Conservation (phyloP, 73 alveolate genomes). For the Blepharisma stoltei region DNA sequence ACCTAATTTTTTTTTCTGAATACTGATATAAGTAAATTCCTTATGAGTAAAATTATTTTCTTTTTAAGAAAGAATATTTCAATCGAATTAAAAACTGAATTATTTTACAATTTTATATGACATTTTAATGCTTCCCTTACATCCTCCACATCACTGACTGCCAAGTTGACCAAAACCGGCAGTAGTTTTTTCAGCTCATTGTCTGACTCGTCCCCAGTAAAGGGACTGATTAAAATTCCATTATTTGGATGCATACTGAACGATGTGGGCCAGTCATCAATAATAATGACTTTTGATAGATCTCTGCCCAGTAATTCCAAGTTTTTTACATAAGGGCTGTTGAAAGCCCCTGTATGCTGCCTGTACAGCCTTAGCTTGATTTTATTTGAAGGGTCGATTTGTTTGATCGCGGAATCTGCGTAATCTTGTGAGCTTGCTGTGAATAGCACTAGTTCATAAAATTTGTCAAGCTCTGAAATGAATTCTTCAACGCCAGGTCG, state of each 20-base stretch:
- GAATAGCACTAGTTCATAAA: slow-evolving; percentile 66
- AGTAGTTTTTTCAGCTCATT: background rate
- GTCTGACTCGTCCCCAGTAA: background rate
- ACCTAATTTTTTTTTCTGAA: too few species aligned
- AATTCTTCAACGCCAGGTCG: slow-evolving; percentile 74
- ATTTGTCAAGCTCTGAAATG: slow-evolving; percentile 55
- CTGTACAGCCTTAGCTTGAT: background rate
- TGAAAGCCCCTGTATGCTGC: background rate
- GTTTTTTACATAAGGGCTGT: background rate
- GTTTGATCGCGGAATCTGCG: slow-evolving; percentile 74
- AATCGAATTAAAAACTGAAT: too few species aligned
- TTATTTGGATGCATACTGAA: background rate
- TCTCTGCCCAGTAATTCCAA: background rate
- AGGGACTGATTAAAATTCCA: slow-evolving; percentile 4
- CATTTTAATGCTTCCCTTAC: too few species aligned
- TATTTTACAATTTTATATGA: too few species aligned
- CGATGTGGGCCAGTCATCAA: background rate
- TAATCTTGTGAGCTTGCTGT: slow-evolving; percentile 68
- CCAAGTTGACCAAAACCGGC: background rate
- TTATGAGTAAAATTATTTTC: too few species aligned
- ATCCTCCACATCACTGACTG: too few species aligned
- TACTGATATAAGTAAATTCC: too few species aligned
- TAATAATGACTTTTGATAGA: background rate
- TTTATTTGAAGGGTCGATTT: slow-evolving; percentile 59
- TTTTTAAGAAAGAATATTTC: too few species aligned